Percentiles rank a stretch among this genome's conserved stretches.
Conservation (phyloP, 1,284 basidiomycete genomes). For the Moesziomyces sp. region DNA sequence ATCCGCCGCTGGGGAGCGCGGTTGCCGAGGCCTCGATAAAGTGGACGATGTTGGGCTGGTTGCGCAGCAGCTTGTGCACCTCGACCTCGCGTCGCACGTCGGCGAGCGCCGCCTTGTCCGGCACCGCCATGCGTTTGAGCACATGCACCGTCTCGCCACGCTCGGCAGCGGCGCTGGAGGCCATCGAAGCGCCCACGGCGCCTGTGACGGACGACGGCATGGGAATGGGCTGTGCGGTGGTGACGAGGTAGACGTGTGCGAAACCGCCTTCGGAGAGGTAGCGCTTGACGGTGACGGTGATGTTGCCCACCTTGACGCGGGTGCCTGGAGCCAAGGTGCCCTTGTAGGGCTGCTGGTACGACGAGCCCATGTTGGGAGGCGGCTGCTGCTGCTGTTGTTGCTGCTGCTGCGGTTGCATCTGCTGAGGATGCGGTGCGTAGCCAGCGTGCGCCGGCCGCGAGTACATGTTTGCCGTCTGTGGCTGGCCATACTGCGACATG, state of each 20-base stretch:
- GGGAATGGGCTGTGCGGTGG: conserved; percentile 80
- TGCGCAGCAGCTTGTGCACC: conserved; percentile 90
- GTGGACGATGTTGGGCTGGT: conserved; percentile 91
- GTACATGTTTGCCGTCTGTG: conserved; percentile 20
- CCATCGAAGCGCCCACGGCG: conserved; percentile 29
- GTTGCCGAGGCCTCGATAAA: conserved; percentile 82
- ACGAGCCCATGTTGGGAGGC: conserved; percentile 12
- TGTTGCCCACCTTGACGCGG: conserved; percentile 87
- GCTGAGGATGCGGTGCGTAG: conserved; percentile 22
- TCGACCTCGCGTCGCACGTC: conserved; percentile 98
- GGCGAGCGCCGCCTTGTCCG: conserved; percentile 87
- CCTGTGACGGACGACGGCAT: conserved; percentile 52
- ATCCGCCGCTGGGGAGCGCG: conserved; percentile 74
- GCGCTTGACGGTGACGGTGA: conserved; percentile 83
- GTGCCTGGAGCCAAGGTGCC: conserved; percentile 74
- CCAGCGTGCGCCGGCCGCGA: conserved; percentile 10
- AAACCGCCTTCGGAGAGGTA: conserved; percentile 98
- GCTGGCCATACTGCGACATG: conserved; percentile 46
- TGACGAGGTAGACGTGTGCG: conserved; percentile 96
- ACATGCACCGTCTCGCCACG: conserved; percentile 82
- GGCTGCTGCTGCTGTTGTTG: conserved; percentile 22
- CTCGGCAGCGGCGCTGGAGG: conserved; percentile 33
- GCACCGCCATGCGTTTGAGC: conserved; percentile 93
- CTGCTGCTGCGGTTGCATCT: neutral
- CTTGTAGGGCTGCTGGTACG: conserved; percentile 45